Conservation (phyloP, 257 asterid genomes). For the Euphrasia confusa region DNA sequence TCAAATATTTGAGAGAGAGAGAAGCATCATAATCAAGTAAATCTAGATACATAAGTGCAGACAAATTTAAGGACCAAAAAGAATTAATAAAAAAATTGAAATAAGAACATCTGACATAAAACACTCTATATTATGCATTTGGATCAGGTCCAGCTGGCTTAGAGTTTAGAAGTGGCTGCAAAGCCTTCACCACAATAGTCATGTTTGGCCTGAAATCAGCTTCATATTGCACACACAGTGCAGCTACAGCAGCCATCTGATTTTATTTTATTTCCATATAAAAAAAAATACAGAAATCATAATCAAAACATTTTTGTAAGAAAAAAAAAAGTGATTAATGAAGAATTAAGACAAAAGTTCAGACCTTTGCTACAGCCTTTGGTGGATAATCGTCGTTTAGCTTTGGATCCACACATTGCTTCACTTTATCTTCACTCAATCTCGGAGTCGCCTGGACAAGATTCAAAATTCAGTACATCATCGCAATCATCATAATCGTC, state of each 20-base stretch:
- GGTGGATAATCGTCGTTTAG: slow-evolving; percentile 75
- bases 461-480: not conserved
- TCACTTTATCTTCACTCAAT: slow-evolving; percentile 95
- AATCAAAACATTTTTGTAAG: too few relatives aligned
- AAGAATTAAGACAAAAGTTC: not conserved
- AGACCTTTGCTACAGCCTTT: slow-evolving; percentile 88
- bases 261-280: too few relatives aligned
- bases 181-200: slow-evolving; percentile 90
- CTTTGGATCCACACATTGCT: slow-evolving; percentile 96
- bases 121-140: slow-evolving; percentile 31
- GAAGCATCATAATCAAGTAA: too few relatives aligned
- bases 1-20: too few relatives aligned
- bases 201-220: slow-evolving; percentile 92
- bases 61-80: not conserved
- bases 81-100: not conserved
- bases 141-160: slow-evolving; percentile 66
- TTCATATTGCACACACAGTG: slow-evolving; percentile 92
- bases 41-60: not conserved
- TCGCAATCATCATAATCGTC: not conserved
- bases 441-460: slow-evolving; percentile 82
- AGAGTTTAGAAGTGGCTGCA: slow-evolving; percentile 90
- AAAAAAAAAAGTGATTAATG: not conserved
- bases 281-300: not conserved
- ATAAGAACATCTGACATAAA: not conserved
- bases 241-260: slow-evolving; percentile 97